Conservation (phyloP, 2,329 filamentous ascomycete genomes). For the Ascochyta koolunga region DNA sequence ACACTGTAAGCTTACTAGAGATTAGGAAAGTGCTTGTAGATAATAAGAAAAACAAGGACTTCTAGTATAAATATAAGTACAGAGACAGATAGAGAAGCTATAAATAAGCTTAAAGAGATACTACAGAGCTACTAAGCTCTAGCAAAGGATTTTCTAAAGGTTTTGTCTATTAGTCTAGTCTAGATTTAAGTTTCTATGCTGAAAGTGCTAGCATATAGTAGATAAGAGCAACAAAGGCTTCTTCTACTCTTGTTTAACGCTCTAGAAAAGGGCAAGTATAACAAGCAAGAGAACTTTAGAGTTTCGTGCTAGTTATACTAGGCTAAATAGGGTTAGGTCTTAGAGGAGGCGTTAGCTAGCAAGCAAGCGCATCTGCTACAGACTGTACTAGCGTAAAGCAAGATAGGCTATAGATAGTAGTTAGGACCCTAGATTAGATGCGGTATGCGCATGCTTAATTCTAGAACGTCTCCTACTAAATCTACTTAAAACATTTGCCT, state of each 20-base stretch:
- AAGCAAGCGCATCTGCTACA: neutral
- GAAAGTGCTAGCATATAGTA: neutral
- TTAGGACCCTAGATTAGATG: neutral
- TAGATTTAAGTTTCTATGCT: neutral
- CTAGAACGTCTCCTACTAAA: neutral
- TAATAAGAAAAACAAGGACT: conserved; percentile 8
- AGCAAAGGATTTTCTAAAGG: conserved; percentile 13
- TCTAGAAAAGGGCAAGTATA: too few relatives aligned
- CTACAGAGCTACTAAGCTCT: conserved; percentile 15
- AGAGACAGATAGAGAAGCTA: conserved; percentile 13
- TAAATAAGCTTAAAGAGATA: conserved; percentile 9
- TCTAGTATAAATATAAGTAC: conserved; percentile 9
- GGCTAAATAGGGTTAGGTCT: too few relatives aligned
- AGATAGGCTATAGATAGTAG: neutral
- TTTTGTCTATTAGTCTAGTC: conserved; percentile 6
- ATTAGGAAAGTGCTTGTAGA: conserved; percentile 12
- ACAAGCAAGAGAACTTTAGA: too few relatives aligned
- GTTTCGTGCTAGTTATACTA: too few relatives aligned
- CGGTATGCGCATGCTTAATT: neutral
- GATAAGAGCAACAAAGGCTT: too few relatives aligned
- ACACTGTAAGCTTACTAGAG: neutral
- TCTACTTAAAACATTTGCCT: neutral
- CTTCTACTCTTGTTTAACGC: too few relatives aligned
- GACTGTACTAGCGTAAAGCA: neutral
- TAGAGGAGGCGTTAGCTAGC: neutral